phyloP scores from a whole-genome alignment of 2,329 filamentous ascomycete species.

The Clarireedia monteithiana region DNA sequence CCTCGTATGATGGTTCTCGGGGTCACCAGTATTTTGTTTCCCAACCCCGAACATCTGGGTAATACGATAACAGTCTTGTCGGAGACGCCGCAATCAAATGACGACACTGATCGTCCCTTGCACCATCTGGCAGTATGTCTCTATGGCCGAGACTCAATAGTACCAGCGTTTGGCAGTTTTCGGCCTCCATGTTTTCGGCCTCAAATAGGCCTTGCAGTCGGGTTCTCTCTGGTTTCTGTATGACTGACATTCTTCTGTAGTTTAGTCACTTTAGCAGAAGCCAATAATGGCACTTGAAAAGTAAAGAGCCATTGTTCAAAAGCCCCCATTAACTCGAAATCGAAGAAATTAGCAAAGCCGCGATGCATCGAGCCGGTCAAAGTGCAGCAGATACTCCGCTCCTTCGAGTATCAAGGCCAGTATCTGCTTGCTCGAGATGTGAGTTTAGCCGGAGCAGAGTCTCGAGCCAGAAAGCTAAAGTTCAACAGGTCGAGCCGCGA shows the following conservation, averaged over 20 bases:
- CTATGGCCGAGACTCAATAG: neutral
- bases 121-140: neutral
- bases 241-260: neutral
- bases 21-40: neutral
- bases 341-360: neutral
- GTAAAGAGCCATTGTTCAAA: neutral
- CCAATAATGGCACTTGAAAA: neutral
- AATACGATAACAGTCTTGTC: neutral
- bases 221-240: neutral
- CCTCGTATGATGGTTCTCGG: neutral
- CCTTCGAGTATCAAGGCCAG: conserved; percentile 67
- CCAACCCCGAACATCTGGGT: neutral
- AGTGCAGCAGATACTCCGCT: conserved; percentile 40
- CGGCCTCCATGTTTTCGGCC: neutral
- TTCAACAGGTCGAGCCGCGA: conserved; percentile 65
- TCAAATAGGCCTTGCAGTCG: neutral
- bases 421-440: conserved; percentile 74
- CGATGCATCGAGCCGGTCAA: conserved; percentile 17
- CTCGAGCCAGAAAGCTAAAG: neutral
- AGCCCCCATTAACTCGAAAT: neutral
- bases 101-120: neutral
- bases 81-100: neutral
- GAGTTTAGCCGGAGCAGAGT: conserved; percentile 21
- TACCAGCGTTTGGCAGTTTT: neutral
- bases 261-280: neutral